phyloP scores from a whole-genome alignment of 495 filamentous ascomycete species.

The Penicillium malachiteum region DNA sequence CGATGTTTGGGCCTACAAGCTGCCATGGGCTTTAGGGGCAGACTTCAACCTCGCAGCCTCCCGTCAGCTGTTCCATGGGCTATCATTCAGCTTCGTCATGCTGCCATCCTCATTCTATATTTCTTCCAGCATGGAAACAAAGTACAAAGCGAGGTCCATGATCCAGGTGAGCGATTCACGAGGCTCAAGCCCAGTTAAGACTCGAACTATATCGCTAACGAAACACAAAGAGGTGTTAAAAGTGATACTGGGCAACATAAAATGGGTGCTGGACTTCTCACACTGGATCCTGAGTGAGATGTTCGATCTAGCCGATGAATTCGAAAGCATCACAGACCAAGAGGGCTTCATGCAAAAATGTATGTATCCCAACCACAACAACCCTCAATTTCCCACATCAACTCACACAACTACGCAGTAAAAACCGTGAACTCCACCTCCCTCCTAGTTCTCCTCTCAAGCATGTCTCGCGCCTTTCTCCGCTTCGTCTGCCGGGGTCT shows the following conservation, averaged over 20 bases:
- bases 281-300: slow-evolving; percentile 68
- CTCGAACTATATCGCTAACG: neutral
- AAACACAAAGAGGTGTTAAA: slow-evolving; percentile 37
- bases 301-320: slow-evolving; percentile 58
- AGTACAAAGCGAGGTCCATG: slow-evolving; percentile 56
- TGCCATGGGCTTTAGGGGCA: slow-evolving; percentile 63
- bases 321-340: slow-evolving; percentile 39
- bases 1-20: slow-evolving; percentile 69
- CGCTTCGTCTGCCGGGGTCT: slow-evolving; percentile 66
- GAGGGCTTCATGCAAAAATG: slow-evolving; percentile 46
- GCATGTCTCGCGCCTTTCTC: slow-evolving; percentile 70
- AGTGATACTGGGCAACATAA: slow-evolving; percentile 45
- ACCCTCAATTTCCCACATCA: neutral
- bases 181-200: too few species aligned
- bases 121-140: slow-evolving; percentile 51
- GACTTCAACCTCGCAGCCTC: slow-evolving; percentile 56
- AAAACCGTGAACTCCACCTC: slow-evolving; percentile 55
- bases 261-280: slow-evolving; percentile 69
- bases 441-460: slow-evolving; percentile 69
- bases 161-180: slow-evolving; percentile 49
- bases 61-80: slow-evolving; percentile 72
- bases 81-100: slow-evolving; percentile 68
- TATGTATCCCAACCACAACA: slow-evolving; percentile 22
- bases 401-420: slow-evolving; percentile 19
- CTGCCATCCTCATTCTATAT: slow-evolving; percentile 64